phyloP scores from a whole-genome alignment of 768 basidiomycete genomes.

The Auriscalpium vulgare region DNA sequence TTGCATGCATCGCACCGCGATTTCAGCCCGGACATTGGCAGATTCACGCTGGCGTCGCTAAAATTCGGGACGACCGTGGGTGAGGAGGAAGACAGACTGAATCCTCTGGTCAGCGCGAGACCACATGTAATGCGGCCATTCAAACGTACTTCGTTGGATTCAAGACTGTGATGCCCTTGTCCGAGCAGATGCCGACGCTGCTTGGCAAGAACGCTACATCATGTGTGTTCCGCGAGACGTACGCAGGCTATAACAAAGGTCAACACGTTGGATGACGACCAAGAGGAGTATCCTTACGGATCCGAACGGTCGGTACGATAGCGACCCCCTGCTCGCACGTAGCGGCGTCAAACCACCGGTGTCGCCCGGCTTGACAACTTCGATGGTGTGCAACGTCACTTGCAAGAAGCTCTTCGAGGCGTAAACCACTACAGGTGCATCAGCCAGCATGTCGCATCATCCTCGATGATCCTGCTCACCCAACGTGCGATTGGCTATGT shows the following conservation, averaged over 20 bases:
- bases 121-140: not conserved
- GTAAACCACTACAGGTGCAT: conserved; percentile 48
- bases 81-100: conserved; percentile 33
- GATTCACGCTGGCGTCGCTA: conserved; percentile 31
- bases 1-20: conserved; percentile 45
- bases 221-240: conserved; percentile 63
- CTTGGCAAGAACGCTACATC: conserved; percentile 52
- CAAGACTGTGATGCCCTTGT: conserved; percentile 55
- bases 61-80: conserved; percentile 56
- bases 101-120: too few species aligned
- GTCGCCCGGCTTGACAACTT: conserved; percentile 40
- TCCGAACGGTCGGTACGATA: conserved; percentile 55
- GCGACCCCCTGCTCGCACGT: conserved; percentile 22
- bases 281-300: conserved; percentile 38
- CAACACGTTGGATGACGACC: not conserved
- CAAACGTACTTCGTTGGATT: conserved; percentile 58
- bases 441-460: not conserved
- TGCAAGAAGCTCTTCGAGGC: conserved; percentile 56
- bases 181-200: conserved; percentile 58
- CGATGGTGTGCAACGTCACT: conserved; percentile 50
- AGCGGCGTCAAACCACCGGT: conserved; percentile 25
- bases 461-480: conserved; percentile 31
- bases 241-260: conserved; percentile 40
- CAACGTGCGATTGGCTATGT: conserved; percentile 44
- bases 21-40: conserved; percentile 42